Evolutionary conservation across 768 basidiomycete genomes (phyloP).

Genomic region (Exsudoporus frostii): DNA sequence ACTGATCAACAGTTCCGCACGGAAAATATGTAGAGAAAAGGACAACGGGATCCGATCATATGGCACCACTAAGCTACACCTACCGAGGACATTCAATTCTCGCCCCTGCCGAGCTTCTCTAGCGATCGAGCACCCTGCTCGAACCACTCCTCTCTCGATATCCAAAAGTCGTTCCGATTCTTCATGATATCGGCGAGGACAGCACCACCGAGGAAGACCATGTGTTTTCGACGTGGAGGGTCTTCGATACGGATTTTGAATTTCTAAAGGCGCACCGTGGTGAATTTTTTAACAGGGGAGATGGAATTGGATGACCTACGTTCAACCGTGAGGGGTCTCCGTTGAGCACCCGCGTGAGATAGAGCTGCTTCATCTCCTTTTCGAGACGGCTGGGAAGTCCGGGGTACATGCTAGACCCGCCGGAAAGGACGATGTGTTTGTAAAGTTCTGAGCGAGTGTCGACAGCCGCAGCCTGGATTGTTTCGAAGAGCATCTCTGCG

Average conservation of each 20-base stretch:
- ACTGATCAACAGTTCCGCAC: not conserved
- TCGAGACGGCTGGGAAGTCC: slow-evolving; percentile 95
- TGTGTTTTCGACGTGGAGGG: slow-evolving; percentile 96
- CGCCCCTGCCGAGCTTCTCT: slow-evolving; percentile 81
- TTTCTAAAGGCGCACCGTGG: slow-evolving; percentile 58
- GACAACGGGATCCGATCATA: not conserved
- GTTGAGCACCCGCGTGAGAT: slow-evolving; percentile 83
- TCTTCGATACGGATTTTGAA: slow-evolving; percentile 99
- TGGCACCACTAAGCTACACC: not conserved
- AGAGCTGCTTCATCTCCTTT: slow-evolving; percentile 99
- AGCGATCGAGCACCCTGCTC: slow-evolving; percentile 81
- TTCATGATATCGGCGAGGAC: slow-evolving; percentile 99
- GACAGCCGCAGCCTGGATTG: slow-evolving; percentile 88
- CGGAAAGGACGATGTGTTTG: slow-evolving; percentile 97
- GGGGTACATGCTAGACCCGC: slow-evolving; percentile 98
- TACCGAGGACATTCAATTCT: slow-evolving; percentile 32
- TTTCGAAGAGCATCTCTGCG: slow-evolving; percentile 92
- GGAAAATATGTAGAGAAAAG: not conserved
- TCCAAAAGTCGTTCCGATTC: slow-evolving; percentile 91
- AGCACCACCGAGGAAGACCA: slow-evolving; percentile 99
- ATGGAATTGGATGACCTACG: slow-evolving; percentile 47
- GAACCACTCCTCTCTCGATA: slow-evolving; percentile 90
- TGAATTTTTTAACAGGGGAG: not conserved
- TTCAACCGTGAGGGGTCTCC: slow-evolving; percentile 82
- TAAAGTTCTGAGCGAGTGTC: slow-evolving; percentile 90